Evolutionary conservation across 352 stramenopile species (phyloP).

Genomic region (Globisporangium sylvaticum): DNA sequence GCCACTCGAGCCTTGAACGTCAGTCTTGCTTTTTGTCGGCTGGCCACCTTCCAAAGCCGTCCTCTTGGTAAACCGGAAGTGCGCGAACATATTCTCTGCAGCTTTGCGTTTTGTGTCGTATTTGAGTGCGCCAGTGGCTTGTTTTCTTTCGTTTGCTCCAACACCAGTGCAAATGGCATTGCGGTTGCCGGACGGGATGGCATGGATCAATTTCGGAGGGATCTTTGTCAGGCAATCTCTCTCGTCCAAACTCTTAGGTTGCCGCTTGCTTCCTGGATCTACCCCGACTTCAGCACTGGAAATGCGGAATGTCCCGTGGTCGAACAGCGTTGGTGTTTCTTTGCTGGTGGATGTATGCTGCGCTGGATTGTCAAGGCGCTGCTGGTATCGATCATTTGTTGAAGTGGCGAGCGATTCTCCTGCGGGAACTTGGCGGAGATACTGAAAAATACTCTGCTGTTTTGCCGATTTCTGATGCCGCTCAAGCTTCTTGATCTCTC

Average conservation of each 20-base stretch:
- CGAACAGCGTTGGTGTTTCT: background rate
- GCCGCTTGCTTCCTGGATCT: background rate
- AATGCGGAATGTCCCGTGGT: background rate
- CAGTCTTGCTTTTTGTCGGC: background rate
- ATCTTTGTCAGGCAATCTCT: background rate
- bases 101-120: slow-evolving; percentile 7
- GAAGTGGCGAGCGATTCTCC: background rate
- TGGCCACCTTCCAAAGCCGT: background rate
- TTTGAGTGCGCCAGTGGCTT: background rate
- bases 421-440: slow-evolving; percentile 14
- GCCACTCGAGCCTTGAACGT: background rate
- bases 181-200: background rate
- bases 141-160: background rate
- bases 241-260: background rate
- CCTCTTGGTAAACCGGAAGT: slow-evolving; percentile 15
- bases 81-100: slow-evolving; percentile 11
- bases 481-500: slow-evolving; percentile 48
- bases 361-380: background rate
- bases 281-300: background rate
- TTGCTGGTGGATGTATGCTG: background rate
- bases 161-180: background rate
- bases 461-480: slow-evolving; percentile 39
- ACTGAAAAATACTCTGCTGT: slow-evolving; percentile 40
- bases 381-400: background rate
- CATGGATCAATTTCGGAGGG: background rate